Percentiles rank a stretch among this genome's conserved stretches.
Evolutionary conservation across 1,139 yeast species (phyloP).

Genomic region (Scheffersomyces quercinus): DNA sequence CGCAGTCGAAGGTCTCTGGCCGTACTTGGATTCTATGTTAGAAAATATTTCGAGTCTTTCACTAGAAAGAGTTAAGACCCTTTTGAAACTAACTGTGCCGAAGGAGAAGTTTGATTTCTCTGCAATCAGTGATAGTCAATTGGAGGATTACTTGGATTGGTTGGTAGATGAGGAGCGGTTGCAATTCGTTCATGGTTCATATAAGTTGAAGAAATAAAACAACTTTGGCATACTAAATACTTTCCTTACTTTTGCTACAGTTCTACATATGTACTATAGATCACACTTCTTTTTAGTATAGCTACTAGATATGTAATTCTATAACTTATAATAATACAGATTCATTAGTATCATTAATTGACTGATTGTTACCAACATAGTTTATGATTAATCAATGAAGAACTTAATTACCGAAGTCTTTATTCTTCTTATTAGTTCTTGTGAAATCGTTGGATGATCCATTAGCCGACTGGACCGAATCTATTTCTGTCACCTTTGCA

Average conservation of each 20-base stretch:
- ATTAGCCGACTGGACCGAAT: conserved; percentile 1
- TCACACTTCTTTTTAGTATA: too few species aligned
- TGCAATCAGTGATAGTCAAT: conserved; percentile 5
- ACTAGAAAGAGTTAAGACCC: conserved; percentile 50
- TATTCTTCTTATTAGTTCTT: too few species aligned
- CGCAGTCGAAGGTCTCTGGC: conserved; percentile 18
- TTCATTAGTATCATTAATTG: background rate
- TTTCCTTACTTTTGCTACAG: too few species aligned
- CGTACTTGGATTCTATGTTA: conserved; percentile 56
- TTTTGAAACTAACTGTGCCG: conserved; percentile 55
- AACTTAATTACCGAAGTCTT: too few species aligned
- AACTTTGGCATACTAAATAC: too few species aligned
- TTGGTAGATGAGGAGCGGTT: conserved; percentile 18
- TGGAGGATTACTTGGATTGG: conserved; percentile 17
- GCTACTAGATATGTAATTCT: conserved; percentile 1
- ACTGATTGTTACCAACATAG: background rate
- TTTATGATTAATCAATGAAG: too few species aligned
- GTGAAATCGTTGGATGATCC: too few species aligned
- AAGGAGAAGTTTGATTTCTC: conserved; percentile 30
- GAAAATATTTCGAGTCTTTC: conserved; percentile 55
- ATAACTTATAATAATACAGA: conserved; percentile 3
- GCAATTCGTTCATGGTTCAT: conserved; percentile 16
- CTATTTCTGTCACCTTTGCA: conserved; percentile 9
- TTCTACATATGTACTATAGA: too few species aligned
- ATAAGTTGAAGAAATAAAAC: conserved; percentile 10